Evolutionary conservation across 805 yeast genomes (phyloP).

Genomic region (Candida hispaniensis): DNA sequence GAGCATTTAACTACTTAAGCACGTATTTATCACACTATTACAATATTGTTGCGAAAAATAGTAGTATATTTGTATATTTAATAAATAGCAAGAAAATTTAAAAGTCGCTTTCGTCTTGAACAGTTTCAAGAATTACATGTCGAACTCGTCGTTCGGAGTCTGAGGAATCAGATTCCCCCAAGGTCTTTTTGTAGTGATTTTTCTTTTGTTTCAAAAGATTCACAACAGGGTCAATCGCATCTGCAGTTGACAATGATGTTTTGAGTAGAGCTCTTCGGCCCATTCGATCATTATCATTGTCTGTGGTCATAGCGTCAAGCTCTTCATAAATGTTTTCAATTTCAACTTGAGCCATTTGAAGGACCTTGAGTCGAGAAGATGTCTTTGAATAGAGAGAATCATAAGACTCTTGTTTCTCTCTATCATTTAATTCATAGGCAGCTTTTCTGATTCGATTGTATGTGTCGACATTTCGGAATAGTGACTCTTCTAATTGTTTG

Average conservation of each 20-base stretch:
- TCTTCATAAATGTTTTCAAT: slow-evolving; percentile 22
- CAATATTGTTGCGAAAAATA: too few relatives aligned
- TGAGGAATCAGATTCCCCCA: slow-evolving; percentile 4
- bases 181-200: slow-evolving; percentile 11
- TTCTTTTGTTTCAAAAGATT: slow-evolving; percentile 6
- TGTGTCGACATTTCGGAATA: slow-evolving; percentile 12
- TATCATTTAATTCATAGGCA: neutral
- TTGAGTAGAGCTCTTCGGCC: slow-evolving; percentile 11
- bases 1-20: too few relatives aligned
- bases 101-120: too few relatives aligned
- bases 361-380: slow-evolving; percentile 23
- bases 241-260: slow-evolving; percentile 13
- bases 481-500: slow-evolving; percentile 1
- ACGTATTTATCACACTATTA: too few relatives aligned
- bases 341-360: slow-evolving; percentile 23
- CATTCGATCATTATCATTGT: slow-evolving; percentile 8
- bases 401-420: slow-evolving; percentile 9
- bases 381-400: slow-evolving; percentile 18
- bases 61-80: too few relatives aligned
- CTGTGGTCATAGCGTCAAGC: slow-evolving; percentile 19
- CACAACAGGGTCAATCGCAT: slow-evolving; percentile 11
- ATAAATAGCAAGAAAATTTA: too few relatives aligned
- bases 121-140: too few relatives aligned
- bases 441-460: slow-evolving; percentile 11
- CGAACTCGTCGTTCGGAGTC: too few relatives aligned